Evolutionary conservation across 805 yeast species (phyloP).

Genomic region (Starmerella etchellsii): DNA sequence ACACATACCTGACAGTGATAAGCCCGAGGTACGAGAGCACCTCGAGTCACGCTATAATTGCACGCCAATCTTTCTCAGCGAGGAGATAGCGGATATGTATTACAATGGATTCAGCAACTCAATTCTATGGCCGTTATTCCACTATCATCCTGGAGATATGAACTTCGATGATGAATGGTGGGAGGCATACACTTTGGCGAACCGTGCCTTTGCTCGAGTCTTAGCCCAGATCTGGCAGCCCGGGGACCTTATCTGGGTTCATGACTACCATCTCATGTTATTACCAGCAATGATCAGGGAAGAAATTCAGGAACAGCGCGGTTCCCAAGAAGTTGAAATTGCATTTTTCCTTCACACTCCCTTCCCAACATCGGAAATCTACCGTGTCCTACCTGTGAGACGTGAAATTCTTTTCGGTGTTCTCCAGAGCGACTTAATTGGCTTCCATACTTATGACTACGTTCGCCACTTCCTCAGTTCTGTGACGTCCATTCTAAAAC

Average conservation of each 20-base stretch:
- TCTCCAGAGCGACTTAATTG: conserved; percentile 83
- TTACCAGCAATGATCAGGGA: conserved; percentile 77
- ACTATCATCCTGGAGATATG: conserved; percentile 98
- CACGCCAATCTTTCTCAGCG: conserved; percentile 76
- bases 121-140: conserved; percentile 95
- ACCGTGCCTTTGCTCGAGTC: conserved; percentile 62
- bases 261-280: conserved; percentile 93
- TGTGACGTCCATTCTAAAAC: conserved; percentile 68
- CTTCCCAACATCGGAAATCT: conserved; percentile 93
- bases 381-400: conserved; percentile 90
- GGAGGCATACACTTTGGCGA: conserved; percentile 95
- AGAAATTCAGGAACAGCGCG: conserved; percentile 33
- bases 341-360: conserved; percentile 97
- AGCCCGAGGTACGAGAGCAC: conserved; percentile 53
- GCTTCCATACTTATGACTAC: conserved; percentile 98
- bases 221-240: conserved; percentile 60
- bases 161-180: conserved; percentile 94
- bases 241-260: conserved; percentile 91
- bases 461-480: conserved; percentile 91
- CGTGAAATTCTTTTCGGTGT: conserved; percentile 86
- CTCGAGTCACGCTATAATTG: conserved; percentile 70
- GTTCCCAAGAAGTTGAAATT: conserved; percentile 47
- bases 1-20: conserved; percentile 69
- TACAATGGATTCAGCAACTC: conserved; percentile 93
- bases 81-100: conserved; percentile 86